Evolutionary conservation across 257 asterid genomes (phyloP).

Genomic region (Nicotiana knightiana): DNA sequence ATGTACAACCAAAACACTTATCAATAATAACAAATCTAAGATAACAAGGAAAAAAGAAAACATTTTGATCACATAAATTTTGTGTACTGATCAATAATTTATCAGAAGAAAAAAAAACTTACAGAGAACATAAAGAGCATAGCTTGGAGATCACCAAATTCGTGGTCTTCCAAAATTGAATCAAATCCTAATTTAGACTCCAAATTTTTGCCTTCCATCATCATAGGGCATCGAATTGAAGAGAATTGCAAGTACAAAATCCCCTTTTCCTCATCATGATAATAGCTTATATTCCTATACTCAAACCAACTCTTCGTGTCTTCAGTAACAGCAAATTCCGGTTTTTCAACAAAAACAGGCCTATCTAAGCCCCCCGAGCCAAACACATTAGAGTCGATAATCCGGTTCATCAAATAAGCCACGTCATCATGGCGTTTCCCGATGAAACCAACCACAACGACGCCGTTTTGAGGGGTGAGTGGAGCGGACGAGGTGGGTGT

Average conservation of each 20-base stretch:
- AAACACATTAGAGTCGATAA: constrained; percentile 63
- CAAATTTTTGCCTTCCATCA: constrained; percentile 19
- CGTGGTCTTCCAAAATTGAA: constrained; percentile 52
- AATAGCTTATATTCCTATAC: constrained; percentile 62
- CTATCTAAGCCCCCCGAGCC: constrained; percentile 67
- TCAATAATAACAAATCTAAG: neutral
- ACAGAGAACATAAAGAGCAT: constrained; percentile 92
- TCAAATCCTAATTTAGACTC: constrained; percentile 37
- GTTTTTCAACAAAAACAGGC: constrained; percentile 40
- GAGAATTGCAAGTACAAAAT: constrained; percentile 74
- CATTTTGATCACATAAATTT: neutral
- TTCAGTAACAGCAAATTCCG: constrained; percentile 24
- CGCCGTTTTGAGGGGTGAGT: constrained; percentile 43
- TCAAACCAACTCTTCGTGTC: constrained; percentile 58
- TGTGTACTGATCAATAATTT: neutral
- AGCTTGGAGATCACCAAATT: constrained; percentile 77
- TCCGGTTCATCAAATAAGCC: constrained; percentile 66
- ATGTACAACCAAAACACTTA: neutral
- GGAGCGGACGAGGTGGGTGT: constrained; percentile 18
- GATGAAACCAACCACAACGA: constrained; percentile 80
- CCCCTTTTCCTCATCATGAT: constrained; percentile 55
- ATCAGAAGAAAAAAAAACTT: constrained; percentile 27
- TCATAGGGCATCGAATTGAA: constrained; percentile 25
- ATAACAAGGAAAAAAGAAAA: neutral
- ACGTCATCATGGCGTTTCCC: constrained; percentile 69